phyloP scores from a whole-genome alignment of 768 basidiomycete species.

The Hebeloma cylindrosporum region DNA sequence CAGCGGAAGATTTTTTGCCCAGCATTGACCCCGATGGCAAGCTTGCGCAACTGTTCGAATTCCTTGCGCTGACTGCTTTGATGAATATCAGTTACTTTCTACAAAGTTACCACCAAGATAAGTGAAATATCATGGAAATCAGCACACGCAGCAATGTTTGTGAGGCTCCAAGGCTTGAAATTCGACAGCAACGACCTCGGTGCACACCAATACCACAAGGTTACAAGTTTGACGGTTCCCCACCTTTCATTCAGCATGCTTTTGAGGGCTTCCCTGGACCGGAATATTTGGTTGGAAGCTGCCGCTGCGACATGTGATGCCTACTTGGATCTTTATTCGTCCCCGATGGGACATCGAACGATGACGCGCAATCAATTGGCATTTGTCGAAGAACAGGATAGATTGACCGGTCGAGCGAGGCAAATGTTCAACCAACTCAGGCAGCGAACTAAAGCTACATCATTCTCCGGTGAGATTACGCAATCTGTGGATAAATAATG shows the following conservation, averaged over 20 bases:
- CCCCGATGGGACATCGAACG: constrained; percentile 55
- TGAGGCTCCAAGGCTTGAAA: constrained; percentile 57
- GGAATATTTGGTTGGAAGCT: constrained; percentile 67
- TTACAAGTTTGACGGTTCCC: constrained; percentile 61
- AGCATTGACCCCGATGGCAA: constrained; percentile 77
- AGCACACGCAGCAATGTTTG: constrained; percentile 50
- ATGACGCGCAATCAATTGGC: constrained; percentile 53
- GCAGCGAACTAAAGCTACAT: constrained; percentile 12
- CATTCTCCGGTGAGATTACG: constrained; percentile 12
- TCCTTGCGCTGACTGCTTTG: constrained; percentile 5
- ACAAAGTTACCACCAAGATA: constrained; percentile 61
- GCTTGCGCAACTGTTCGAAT: constrained; percentile 22
- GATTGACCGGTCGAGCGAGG: constrained; percentile 59
- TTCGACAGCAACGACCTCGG: constrained; percentile 77
- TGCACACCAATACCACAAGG: constrained; percentile 62
- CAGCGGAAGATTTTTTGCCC: constrained; percentile 64
- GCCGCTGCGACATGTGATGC: constrained; percentile 51
- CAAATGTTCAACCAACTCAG: constrained; percentile 45
- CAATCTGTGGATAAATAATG: background rate
- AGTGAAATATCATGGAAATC: constrained; percentile 59
- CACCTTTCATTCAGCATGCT: constrained; percentile 50
- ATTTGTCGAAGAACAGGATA: constrained; percentile 74
- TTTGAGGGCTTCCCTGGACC: constrained; percentile 37
- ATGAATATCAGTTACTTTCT: constrained; percentile 68
- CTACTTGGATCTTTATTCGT: constrained; percentile 67